Percentiles rank a stretch among this genome's conserved stretches.
These are phyloP conservation scores for Coniochaeta pulveracea DNA, from an alignment of 2,329 filamentous ascomycete species.

Conservation along the genomic window DNA sequence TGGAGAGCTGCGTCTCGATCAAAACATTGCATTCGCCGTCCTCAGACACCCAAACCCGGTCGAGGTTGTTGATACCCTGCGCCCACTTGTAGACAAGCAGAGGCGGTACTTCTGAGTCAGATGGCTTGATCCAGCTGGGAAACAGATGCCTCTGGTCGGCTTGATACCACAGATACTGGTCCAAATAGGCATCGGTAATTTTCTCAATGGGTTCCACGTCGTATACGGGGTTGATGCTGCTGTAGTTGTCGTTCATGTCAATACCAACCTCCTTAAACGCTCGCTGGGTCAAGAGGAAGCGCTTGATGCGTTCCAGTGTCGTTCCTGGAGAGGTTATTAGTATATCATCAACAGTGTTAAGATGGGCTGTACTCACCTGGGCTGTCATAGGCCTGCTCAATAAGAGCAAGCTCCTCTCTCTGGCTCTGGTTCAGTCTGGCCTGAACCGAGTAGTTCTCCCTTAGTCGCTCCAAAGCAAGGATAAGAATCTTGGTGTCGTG, in stretches of 20 bases:
- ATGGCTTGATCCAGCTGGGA: slow-evolving; percentile 98
- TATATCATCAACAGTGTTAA: too few relatives aligned
- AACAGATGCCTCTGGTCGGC: slow-evolving; percentile 95
- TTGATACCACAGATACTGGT: slow-evolving; percentile 99
- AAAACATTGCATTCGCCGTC: slow-evolving; percentile 97
- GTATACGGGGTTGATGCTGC: slow-evolving; percentile 96
- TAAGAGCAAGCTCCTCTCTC: slow-evolving; percentile 88
- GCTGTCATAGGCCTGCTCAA: slow-evolving; percentile 97
- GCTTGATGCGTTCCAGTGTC: slow-evolving; percentile 90
- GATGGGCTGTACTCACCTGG: too few relatives aligned
- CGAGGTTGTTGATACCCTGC: slow-evolving; percentile 96
- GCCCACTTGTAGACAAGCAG: slow-evolving; percentile 97
- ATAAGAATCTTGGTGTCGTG: slow-evolving; percentile 99
- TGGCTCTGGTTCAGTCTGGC: slow-evolving; percentile 94
- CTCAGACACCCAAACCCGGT: slow-evolving; percentile 86
- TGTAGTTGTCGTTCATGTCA: slow-evolving; percentile 99
- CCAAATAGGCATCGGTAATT: slow-evolving; percentile 96
- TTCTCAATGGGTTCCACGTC: slow-evolving; percentile 99
- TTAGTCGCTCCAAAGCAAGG: slow-evolving; percentile 79
- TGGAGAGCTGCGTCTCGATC: slow-evolving; percentile 97
- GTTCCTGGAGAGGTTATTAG: too few relatives aligned
- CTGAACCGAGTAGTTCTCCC: slow-evolving; percentile 96
- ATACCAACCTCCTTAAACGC: slow-evolving; percentile 99
- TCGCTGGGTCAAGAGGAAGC: slow-evolving; percentile 89
- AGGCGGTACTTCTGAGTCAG: slow-evolving; percentile 93